phyloP scores from a whole-genome alignment of 1,139 yeast genomes.

The Hyphopichia khmerensis region DNA sequence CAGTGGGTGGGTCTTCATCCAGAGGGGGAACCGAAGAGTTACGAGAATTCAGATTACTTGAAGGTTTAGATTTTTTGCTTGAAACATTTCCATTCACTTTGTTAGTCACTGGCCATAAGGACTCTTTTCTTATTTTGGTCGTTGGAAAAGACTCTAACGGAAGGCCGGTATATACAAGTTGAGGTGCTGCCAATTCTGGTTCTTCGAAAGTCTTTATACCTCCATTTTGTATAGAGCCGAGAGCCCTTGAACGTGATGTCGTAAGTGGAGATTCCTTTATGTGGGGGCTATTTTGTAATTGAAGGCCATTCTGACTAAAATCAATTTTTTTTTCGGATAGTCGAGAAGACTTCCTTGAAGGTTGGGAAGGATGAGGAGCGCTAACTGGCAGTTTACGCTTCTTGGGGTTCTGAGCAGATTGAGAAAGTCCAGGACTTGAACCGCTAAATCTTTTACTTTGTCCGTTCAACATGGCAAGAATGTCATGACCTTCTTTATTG shows the following conservation, averaged over 20 bases:
- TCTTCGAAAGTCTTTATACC: constrained; percentile 42
- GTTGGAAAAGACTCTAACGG: constrained; percentile 67
- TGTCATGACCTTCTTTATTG: background rate
- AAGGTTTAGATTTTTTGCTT: background rate
- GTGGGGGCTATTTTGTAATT: constrained; percentile 11
- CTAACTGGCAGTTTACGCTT: background rate
- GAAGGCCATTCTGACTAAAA: background rate
- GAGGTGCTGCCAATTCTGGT: constrained; percentile 55
- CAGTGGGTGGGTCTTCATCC: background rate
- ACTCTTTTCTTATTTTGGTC: constrained; percentile 50
- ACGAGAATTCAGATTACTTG: constrained; percentile 7
- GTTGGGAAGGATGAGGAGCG: background rate
- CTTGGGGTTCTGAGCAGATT: background rate
- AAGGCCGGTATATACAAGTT: constrained; percentile 60
- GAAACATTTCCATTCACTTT: constrained; percentile 6
- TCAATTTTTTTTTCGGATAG: constrained; percentile 3
- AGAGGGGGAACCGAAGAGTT: constrained; percentile 1
- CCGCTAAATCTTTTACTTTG: background rate
- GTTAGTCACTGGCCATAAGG: constrained; percentile 40
- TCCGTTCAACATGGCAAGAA: background rate
- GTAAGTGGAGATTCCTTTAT: constrained; percentile 5
- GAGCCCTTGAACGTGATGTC: background rate
- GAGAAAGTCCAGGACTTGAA: background rate
- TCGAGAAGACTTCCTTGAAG: constrained; percentile 4
- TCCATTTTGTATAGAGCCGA: constrained; percentile 12